These are phyloP conservation scores for Myriosclerotinia duriaeana DNA, from an alignment of 2,329 filamentous ascomycete species.

Conservation along the genomic window DNA sequence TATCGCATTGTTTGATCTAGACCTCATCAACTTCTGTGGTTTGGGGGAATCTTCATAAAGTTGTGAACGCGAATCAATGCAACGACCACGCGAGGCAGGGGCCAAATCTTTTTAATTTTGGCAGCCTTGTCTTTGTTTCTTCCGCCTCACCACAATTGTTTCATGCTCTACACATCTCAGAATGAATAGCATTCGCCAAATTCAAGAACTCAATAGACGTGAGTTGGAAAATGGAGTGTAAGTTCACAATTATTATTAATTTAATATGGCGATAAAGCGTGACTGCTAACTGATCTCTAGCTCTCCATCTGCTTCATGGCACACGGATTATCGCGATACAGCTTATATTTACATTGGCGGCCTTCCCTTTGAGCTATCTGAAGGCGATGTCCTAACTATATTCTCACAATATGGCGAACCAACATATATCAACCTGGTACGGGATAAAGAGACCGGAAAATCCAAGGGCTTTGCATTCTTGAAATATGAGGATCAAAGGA, in stretches of 20 bases:
- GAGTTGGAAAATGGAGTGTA: slow-evolving; percentile 87
- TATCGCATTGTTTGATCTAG: slow-evolving; percentile 20
- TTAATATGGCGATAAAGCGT: slow-evolving; percentile 9
- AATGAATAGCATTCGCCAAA: slow-evolving; percentile 94
- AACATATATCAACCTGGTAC: slow-evolving; percentile 84
- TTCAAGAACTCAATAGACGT: slow-evolving; percentile 88
- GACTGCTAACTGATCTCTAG: slow-evolving; percentile 46
- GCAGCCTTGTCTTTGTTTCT: slow-evolving; percentile 18
- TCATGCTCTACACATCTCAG: background rate
- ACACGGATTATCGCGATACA: slow-evolving; percentile 95
- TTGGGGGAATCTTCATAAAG: slow-evolving; percentile 27
- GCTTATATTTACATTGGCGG: slow-evolving; percentile 97
- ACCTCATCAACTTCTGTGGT: slow-evolving; percentile 18
- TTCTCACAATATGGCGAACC: slow-evolving; percentile 98
- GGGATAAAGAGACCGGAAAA: slow-evolving; percentile 95
- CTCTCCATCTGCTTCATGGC: slow-evolving; percentile 86
- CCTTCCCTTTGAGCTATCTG: slow-evolving; percentile 85
- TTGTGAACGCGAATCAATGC: slow-evolving; percentile 29
- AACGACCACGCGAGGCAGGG: slow-evolving; percentile 25
- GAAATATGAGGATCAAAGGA: slow-evolving; percentile 97
- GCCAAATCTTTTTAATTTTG: slow-evolving; percentile 20
- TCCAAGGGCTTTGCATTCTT: slow-evolving; percentile 93
- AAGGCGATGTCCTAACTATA: slow-evolving; percentile 93
- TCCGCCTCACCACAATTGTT: slow-evolving; percentile 8
- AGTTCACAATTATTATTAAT: slow-evolving; percentile 41